Base-by-base conservation (phyloP, 768 basidiomycete species). In the Mycena chlorophos region DNA sequence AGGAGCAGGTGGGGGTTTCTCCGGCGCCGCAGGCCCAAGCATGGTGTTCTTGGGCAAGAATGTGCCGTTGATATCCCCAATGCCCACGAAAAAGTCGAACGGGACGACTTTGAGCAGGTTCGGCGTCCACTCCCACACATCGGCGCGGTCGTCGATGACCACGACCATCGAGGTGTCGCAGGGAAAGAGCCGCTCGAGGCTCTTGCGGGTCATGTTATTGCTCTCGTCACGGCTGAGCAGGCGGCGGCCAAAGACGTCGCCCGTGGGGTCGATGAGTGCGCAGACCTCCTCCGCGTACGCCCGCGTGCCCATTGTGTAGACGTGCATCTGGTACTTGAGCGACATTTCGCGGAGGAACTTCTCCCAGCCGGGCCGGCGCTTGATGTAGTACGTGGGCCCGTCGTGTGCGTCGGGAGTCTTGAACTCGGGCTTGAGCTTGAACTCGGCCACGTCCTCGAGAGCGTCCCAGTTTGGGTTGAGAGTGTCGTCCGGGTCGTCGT, bases 101-200 rank as follows among this genome's bases (percentile, higher is more conserved):
- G 96, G 96, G 22, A 98, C 84, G 55, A 98, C 96, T 77, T 98
- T 96, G 68, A 98, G 82, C 34, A 99, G 79, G 71, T 99, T 98
- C 2, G 95, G 94, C 65, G 91, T 91, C 84, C 94, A 94, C 66
- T 94, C 91, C 97, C 97, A 99, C 28, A 99, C 96, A 67, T 99
- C 97, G 3, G 93, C 89, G 23, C 97, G 87, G 73, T 99, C 97
- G 71, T 99, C 97, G 55, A 99, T 98, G 63, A 99, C 91, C 62
- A 98, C 96, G 1, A 98, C 96, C 96, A 97, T 99, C 23, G 92
- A 94, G 34, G 91, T 94, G 71, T 98, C 96, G 54, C 91, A 94
- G 5, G 97, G 97, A 68, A 99, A 99, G 46, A 99, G 73, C 26
- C 97, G 80, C 68, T 93, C 87, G 22, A 99, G 72, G 66, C 86